Evolutionary conservation across 2,329 filamentous ascomycete species (phyloP), one percentile per base, ranked within the genome.

Genomic region (Simplicillium aogashimaense): DNA sequence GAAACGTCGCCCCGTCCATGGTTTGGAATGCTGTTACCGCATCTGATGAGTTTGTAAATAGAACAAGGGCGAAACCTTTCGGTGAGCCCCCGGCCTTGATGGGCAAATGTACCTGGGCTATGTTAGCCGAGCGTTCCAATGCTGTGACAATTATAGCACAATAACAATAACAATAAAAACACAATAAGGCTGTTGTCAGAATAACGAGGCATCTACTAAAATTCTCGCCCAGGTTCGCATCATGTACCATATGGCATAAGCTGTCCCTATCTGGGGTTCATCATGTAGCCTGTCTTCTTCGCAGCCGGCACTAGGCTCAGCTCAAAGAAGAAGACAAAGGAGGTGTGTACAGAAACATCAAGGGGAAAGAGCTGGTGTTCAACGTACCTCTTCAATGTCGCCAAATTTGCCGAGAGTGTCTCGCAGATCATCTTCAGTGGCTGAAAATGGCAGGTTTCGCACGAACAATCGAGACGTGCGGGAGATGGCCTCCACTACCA

Each of bases 261-360:
- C 80, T 97, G 92, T 97, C 92, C 92, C 92, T 97, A 97, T 97
- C 92, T 84, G 84, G 85, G 78, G 69, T 86, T 97, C 90, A 97
- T 97, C 92, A 90, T 76, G 63, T 67, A 69, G 72, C 41, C 35
- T 42, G 37, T 43, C 41, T 37, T 41, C 10, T 36, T 15, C 10
- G 32, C 31, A 8, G 38, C 40, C 40, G 29, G 31, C 11, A 9
- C 11, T 20, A 37, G 18, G n/a, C 15, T 31, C 29, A 40, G 9
- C 30, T 35, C 34, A 6, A 15, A 12, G 34, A 41, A 43, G 43
- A 34, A 35, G 46, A 41, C 10, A 42, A 36, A 35, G 37, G 49
- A 47, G 54, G 50, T 43, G 43, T 37, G 37, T 16, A 40, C 6
- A 9, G 20, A 34, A 41, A 40, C 36, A 36, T 39, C 33, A 35